phyloP scores from a whole-genome alignment of 129 eudicot species.

The Lactuca sativa region DNA sequence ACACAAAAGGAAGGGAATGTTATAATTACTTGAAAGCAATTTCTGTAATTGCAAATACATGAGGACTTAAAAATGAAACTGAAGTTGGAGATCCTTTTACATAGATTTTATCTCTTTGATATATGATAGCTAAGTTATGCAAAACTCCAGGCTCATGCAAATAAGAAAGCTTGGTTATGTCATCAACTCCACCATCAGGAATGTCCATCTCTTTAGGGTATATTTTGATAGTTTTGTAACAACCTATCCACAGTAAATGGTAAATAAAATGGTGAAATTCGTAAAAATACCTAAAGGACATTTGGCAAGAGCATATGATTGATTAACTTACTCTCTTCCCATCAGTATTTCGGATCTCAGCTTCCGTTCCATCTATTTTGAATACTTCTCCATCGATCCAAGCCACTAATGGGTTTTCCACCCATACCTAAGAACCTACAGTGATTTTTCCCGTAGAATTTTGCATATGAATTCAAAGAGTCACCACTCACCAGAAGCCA shows the following conservation, averaged over 20 bases:
- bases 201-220: conserved; percentile 83
- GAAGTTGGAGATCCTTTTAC: conserved; percentile 52
- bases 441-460: conserved; percentile 65
- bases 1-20: conserved; percentile 14
- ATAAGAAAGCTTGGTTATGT: conserved; percentile 93
- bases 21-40: conserved; percentile 65
- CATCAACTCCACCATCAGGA: conserved; percentile 95
- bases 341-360: conserved; percentile 61
- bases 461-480: conserved; percentile 49
- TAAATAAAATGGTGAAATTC: conserved; percentile 7
- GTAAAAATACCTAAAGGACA: conserved; percentile 5
- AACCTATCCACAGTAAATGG: conserved; percentile 42
- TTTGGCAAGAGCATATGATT: conserved; percentile 5
- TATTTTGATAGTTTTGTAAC: conserved; percentile 49
- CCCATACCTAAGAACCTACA: conserved; percentile 90
- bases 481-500: conserved; percentile 14
- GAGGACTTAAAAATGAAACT: conserved; percentile 65
- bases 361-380: conserved; percentile 72
- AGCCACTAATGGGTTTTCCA: conserved; percentile 68
- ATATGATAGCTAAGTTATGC: conserved; percentile 84
- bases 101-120: conserved; percentile 85
- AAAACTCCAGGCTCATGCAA: conserved; percentile 96
- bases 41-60: conserved; percentile 28
- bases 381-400: conserved; percentile 90
- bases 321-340: conserved; percentile 62